These are phyloP conservation scores for Pseudogymnoascus destructans DNA, from an alignment of 2,329 filamentous ascomycete genomes.

Conservation along the genomic window DNA sequence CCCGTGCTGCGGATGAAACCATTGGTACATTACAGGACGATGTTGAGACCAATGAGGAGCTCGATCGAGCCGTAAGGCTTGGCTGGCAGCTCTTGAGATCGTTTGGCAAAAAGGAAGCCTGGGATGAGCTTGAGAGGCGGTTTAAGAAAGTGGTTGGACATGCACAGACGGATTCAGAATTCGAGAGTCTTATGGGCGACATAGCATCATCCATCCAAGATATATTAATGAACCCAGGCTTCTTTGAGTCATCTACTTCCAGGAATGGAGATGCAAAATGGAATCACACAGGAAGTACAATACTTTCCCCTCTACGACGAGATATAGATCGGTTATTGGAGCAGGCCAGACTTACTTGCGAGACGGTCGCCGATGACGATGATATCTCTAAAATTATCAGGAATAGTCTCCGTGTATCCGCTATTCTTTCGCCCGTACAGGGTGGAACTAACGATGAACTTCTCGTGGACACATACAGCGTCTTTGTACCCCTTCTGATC, in stretches of 20 bases:
- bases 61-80: slow-evolving; percentile 63
- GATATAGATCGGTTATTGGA: slow-evolving; percentile 61
- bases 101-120: slow-evolving; percentile 61
- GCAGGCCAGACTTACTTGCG: slow-evolving; percentile 54
- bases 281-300: slow-evolving; percentile 31
- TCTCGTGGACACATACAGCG: slow-evolving; percentile 60
- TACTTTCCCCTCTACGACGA: slow-evolving; percentile 53
- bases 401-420: slow-evolving; percentile 53
- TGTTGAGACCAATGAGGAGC: slow-evolving; percentile 57
- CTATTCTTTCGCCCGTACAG: slow-evolving; percentile 54
- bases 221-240: slow-evolving; percentile 73
- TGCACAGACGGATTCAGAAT: slow-evolving; percentile 64
- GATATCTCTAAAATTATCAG: slow-evolving; percentile 57
- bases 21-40: slow-evolving; percentile 55
- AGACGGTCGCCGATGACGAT: slow-evolving; percentile 56
- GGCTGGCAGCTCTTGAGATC: slow-evolving; percentile 71
- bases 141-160: slow-evolving; percentile 62
- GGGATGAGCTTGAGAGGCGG: slow-evolving; percentile 58
- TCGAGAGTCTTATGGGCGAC: slow-evolving; percentile 64
- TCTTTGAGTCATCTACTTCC: slow-evolving; percentile 56
- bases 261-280: neutral
- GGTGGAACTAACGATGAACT: slow-evolving; percentile 56
- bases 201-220: slow-evolving; percentile 63
- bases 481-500: slow-evolving; percentile 68
- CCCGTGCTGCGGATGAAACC: slow-evolving; percentile 55